Percentiles rank a stretch among this genome's conserved stretches.
Evolutionary conservation across 116 monocot species (phyloP).

Genomic region (Zostera marina): DNA sequence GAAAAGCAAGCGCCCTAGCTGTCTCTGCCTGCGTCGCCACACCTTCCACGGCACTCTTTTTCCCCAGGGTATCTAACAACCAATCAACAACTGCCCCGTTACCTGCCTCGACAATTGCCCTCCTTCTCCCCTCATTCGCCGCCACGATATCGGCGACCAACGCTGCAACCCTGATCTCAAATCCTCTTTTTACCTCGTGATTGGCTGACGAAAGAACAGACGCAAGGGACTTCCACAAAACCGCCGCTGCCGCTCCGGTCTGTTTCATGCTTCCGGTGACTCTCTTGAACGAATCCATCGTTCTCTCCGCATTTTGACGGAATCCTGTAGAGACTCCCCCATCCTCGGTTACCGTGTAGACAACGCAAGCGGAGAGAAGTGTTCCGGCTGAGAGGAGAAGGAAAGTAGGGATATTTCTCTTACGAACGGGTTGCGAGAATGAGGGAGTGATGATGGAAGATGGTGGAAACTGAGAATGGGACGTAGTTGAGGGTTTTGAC

Average conservation of each 20-base stretch:
- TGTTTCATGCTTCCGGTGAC: slow-evolving; percentile 49
- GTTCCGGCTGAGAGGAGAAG: background rate
- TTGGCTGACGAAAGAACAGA: slow-evolving; percentile 82
- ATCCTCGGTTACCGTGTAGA: background rate
- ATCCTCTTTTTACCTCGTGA: slow-evolving; percentile 77
- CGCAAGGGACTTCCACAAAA: slow-evolving; percentile 59
- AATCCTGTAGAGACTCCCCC: slow-evolving; percentile 18
- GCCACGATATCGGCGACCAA: slow-evolving; percentile 77
- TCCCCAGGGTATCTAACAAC: slow-evolving; percentile 47
- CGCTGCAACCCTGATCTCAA: slow-evolving; percentile 80
- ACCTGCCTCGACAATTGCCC: slow-evolving; percentile 69
- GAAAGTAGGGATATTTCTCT: background rate
- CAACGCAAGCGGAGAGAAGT: background rate
- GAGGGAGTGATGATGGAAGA: background rate
- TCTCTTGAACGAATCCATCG: slow-evolving; percentile 23
- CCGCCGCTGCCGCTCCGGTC: slow-evolving; percentile 51
- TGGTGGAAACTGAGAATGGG: background rate
- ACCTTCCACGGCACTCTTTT: slow-evolving; percentile 18
- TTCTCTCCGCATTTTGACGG: slow-evolving; percentile 37
- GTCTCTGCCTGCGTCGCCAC: slow-evolving; percentile 70
- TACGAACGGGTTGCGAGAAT: background rate
- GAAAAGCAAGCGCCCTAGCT: slow-evolving; percentile 75
- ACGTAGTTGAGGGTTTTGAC: background rate
- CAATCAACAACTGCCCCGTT: slow-evolving; percentile 87
- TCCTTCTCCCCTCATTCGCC: slow-evolving; percentile 44